Base-by-base conservation (phyloP, 176 grass and related monocot species). In the Cenchrus americanus region DNA sequence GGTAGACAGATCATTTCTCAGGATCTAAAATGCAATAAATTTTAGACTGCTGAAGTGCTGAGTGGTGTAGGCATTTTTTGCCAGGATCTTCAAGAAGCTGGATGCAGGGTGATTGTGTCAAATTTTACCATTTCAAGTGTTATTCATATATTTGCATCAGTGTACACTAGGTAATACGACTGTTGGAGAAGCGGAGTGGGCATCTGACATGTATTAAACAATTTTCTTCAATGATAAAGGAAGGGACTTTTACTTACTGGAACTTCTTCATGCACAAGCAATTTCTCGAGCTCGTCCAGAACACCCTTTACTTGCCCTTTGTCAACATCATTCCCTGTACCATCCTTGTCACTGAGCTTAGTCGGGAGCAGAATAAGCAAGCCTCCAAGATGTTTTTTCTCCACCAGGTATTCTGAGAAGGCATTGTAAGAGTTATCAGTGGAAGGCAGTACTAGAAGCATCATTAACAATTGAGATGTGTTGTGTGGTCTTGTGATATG, bases 301-400 rank as follows among this genome's bases (percentile, higher is more conserved):
- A 83, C 71, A 62, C 62, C 80, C 71, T 85, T 99, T 24, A 90
- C 64, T 21, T 81, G 63, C 10, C 71, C 87, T 27, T 83, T 66
- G 81, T 87, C 85, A 37, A 77, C 75, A 5, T 59, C 58, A 12
- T 65, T 85, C 17, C 50, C 84, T 5, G 43, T 42, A 76, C 15
- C 80, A 37, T 84, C 82, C 71, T 93, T 87, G 49, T 50, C 19
- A 18, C 73, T 13, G 59, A 89, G 78, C 10, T 99, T 93, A 59
- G 71, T 77, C 64, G 96, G 96, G 18, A 99, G 93, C 14, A 99
- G 82, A 92, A 99, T 79, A 48, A 99, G 80, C 87, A 99, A 84
- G 14, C 96, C 96, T 34, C 96, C 96, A 21, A 99, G 83, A 18
- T 83, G 85, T 51, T 90, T 93, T 57, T 90, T 94, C 73, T 90